Base-by-base conservation (phyloP, 306 rosid species). In the Comarum palustre region DNA sequence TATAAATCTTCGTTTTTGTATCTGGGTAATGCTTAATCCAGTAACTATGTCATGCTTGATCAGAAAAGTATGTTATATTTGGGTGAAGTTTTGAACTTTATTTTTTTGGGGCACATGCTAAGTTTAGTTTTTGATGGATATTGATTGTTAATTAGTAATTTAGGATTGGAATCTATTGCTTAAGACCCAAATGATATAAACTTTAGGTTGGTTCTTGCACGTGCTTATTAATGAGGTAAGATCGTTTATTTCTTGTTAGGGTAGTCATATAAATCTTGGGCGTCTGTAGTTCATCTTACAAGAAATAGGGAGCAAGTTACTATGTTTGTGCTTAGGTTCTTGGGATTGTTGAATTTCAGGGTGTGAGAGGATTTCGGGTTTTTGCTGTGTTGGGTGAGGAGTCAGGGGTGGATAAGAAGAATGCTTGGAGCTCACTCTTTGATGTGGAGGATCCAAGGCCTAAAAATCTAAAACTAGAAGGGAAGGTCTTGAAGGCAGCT, bases 391-490 rank as follows among this genome's bases (percentile, higher is more conserved):
- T 84, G 22, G 93, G 88, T 45, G 99, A 83, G 66, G 86, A 83
- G 68, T 80, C 82, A n/a, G 82, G 75, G 77, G 58, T 65, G 10
- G 95, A 88, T 68, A 92, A 85, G 85, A 95, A 88, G 86, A 85
- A 80, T 81, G 69, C 72, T 25, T 95, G 97, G 99, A 85, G 92
- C 47, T 59, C 96, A n/a, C 80, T 95, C 8, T 95, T 95, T 81
- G 93, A 95, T 62, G 97, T 95, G 71, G 92, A 95, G 82, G 99
- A 95, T 80, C 99, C 99, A 0, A 95, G 99, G 68, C 77, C 90
- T 5, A 95, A 86, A 82, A 78, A 80, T 25, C 90, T 90, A 6
- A 90, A 79, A 73, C 48, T 68, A 64, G 88, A 95, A 79, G 92
- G 97, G 58, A 95, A 95, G 80, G 76, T 92, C 79, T 76, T 90